phyloP scores from a whole-genome alignment of 306 rosid genomes.

The Morella rubra region DNA sequence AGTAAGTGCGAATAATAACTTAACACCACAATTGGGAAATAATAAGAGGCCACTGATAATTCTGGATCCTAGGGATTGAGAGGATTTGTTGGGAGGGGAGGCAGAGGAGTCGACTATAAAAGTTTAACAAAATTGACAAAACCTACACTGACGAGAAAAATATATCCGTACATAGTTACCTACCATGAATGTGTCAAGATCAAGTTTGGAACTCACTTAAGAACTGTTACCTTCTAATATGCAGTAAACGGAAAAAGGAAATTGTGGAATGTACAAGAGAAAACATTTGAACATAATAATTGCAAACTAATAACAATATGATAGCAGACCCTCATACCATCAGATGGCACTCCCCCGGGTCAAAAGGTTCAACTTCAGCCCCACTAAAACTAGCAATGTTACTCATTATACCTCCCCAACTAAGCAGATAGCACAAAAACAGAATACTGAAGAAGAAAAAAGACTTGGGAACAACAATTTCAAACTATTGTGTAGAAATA shows the following conservation, averaged over 20 bases:
- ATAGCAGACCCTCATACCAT: not conserved
- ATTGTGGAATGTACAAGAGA: not conserved
- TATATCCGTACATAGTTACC: not conserved
- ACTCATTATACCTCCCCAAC: not conserved
- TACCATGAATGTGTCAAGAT: not conserved
- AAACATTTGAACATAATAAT: not conserved
- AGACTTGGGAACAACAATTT: not conserved
- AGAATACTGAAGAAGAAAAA: slow-evolving; percentile 1
- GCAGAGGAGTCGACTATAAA: not conserved
- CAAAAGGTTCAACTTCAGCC: not conserved
- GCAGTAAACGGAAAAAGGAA: not conserved
- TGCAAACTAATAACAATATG: not conserved
- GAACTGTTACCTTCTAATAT: not conserved
- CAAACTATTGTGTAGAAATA: not conserved
- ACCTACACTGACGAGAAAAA: not conserved
- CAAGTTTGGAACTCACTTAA: not conserved
- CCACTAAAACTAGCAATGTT: not conserved
- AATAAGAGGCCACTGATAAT: not conserved
- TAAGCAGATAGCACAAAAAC: not conserved
- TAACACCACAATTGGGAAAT: not conserved
- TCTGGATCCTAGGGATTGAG: not conserved
- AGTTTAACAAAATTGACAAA: not conserved
- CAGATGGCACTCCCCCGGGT: not conserved
- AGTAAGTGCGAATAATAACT: not conserved
- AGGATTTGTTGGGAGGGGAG: not conserved